Evolutionary conservation across 192 early-diverging fungal genomes (phyloP), one percentile per base, ranked within the genome.

Genomic region (Chytriomyces hyalinus): DNA sequence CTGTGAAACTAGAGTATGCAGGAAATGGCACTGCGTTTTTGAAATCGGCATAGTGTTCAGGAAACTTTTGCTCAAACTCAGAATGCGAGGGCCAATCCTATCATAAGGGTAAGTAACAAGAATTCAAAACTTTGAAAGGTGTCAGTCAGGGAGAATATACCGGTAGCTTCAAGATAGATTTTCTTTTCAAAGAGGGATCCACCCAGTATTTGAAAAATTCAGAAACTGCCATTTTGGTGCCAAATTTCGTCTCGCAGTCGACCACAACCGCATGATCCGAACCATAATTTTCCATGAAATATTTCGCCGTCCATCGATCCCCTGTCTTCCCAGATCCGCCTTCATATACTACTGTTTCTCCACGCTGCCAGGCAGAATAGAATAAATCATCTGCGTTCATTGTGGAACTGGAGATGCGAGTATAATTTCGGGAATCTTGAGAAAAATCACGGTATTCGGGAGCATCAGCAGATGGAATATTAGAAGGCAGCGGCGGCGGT

Each of bases 11-110:
- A 6, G 87, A 88, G 74, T 92, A 91, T 15, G 85, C 84, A 7
- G 72, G 79, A 22, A 91, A 82, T 0, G 91, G 90, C 65, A 92
- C 65, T 3, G 85, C 81, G 0, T 76, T 13, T 84, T 92, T 85
- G 64, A 92, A 91, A 50, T 84, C 82, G 17, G 61, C 49, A 76
- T 84, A 90, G 59, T 91, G 86, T 0, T 62, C 62, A 0, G 91
- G 91, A 53, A 90, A 87, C 20, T 82, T 81, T 3, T 66, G 45
- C 28, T 78, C 71, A 67, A 93, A 92, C 62, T 90, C 85, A 20
- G 83, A 80, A 28, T 87, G 75, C 0, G 90, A 84, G 43, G 92
- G 93, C 90, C 91, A 93, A 78, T 94, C 91, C 82, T 92, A 62
- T 74, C 49, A 9, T n/a, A 24, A n/a, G 26, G 15, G 60, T 43